Percentiles rank a stretch among this genome's conserved stretches.
phyloP scores from a whole-genome alignment of 108 stramenopile genomes.

The Pseudonitzschia pungens region DNA sequence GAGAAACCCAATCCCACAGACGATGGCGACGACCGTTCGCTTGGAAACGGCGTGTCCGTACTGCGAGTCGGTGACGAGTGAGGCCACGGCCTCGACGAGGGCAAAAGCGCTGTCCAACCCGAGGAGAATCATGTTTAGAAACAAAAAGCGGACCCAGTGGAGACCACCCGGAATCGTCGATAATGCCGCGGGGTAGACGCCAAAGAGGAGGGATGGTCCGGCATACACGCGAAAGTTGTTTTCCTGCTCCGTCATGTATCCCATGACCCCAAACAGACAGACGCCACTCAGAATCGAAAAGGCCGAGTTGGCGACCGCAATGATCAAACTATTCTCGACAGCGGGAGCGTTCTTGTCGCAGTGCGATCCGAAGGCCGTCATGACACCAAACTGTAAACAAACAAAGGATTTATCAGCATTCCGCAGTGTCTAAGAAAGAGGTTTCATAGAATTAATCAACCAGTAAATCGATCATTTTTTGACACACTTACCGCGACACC shows the following conservation, averaged over 20 bases:
- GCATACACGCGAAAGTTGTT: slow-evolving; percentile 8
- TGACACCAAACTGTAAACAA: slow-evolving; percentile 45
- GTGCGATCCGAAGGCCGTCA: slow-evolving; percentile 59
- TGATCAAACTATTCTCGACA: slow-evolving; percentile 44
- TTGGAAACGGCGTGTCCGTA: neutral
- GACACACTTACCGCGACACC: slow-evolving; percentile 30
- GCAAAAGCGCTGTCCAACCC: slow-evolving; percentile 61
- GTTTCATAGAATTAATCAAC: no score
- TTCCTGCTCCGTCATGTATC: slow-evolving; percentile 35
- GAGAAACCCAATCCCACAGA: slow-evolving; percentile 33
- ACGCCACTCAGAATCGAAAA: slow-evolving; percentile 60
- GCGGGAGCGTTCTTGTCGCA: slow-evolving; percentile 45
- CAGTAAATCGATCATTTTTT: neutral
- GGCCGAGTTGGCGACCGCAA: slow-evolving; percentile 42
- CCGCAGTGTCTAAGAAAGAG: no score
- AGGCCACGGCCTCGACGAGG: slow-evolving; percentile 44
- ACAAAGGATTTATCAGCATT: no score
- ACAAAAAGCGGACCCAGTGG: slow-evolving; percentile 54
- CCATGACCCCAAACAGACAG: slow-evolving; percentile 53
- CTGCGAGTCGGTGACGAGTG: neutral
- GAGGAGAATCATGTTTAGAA: slow-evolving; percentile 48
- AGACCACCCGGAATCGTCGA: slow-evolving; percentile 42
- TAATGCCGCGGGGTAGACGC: slow-evolving; percentile 48
- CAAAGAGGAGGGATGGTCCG: slow-evolving; percentile 47
- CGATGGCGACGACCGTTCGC: slow-evolving; percentile 4